phyloP scores from a whole-genome alignment of 345 rosid genomes.

The Camelina neglecta region DNA sequence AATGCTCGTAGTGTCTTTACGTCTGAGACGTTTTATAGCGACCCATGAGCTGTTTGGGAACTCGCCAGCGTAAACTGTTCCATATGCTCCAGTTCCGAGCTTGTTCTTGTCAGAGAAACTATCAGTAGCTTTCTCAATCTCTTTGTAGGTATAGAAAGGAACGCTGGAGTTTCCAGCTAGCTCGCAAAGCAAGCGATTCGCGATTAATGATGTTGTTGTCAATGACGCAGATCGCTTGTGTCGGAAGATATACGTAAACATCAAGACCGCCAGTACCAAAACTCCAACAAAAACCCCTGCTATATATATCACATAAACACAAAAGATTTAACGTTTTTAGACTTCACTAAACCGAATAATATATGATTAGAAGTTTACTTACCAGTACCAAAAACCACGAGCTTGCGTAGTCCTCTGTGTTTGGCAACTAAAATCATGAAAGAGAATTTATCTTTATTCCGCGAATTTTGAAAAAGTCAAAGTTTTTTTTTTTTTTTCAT shows the following conservation, averaged over 20 bases:
- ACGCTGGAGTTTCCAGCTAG: slow-evolving; percentile 47
- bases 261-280: slow-evolving; percentile 46
- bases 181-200: slow-evolving; percentile 65
- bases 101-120: slow-evolving; percentile 70
- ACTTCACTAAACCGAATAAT: neutral
- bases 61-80: slow-evolving; percentile 85
- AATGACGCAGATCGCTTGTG: slow-evolving; percentile 47
- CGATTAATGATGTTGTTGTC: slow-evolving; percentile 45
- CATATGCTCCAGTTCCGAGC: slow-evolving; percentile 89
- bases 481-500: neutral
- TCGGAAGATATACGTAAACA: slow-evolving; percentile 44
- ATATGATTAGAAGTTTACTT: neutral
- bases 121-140: slow-evolving; percentile 75
- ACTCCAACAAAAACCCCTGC: slow-evolving; percentile 56
- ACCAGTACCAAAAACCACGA: slow-evolving; percentile 33
- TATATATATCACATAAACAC: neutral
- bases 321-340: neutral
- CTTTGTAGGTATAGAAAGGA: slow-evolving; percentile 73
- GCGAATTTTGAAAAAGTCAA: neutral
- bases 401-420: neutral
- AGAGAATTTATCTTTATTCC: neutral
- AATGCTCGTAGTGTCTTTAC: slow-evolving; percentile 56
- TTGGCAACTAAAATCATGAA: neutral
- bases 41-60: slow-evolving; percentile 62
- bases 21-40: slow-evolving; percentile 72